Evolutionary conservation across 345 rosid species (phyloP).

Genomic region (Eucalyptus rudis): DNA sequence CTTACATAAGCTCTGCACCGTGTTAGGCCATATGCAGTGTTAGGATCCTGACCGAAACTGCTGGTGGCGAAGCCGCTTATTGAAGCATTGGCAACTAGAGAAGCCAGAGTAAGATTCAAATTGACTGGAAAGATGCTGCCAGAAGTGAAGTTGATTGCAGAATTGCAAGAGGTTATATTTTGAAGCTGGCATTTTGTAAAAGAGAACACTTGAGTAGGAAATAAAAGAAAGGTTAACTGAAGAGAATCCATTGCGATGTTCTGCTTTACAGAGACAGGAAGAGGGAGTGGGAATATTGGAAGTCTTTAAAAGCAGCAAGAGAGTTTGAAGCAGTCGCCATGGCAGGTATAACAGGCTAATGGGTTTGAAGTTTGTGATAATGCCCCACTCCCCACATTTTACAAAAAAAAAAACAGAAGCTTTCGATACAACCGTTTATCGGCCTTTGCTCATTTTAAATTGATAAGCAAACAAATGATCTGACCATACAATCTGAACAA

Average conservation of each 20-base stretch:
- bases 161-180: background rate
- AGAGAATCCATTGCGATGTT: background rate
- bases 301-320: background rate
- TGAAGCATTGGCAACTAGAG: slow-evolving; percentile 11
- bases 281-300: background rate
- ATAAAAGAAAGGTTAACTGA: background rate
- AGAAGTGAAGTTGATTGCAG: background rate
- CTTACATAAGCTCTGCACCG: slow-evolving; percentile 11
- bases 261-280: background rate
- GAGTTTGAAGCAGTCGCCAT: background rate
- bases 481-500: background rate
- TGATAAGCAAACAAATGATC: background rate
- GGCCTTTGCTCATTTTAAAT: background rate
- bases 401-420: background rate
- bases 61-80: background rate
- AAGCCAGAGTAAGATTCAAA: slow-evolving; percentile 1
- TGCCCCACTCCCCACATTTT: background rate
- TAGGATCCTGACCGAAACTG: background rate
- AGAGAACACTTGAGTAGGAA: background rate
- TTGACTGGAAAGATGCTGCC: slow-evolving; percentile 4
- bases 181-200: background rate
- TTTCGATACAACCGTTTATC: background rate
- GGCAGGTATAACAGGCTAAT: background rate
- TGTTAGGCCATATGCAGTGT: slow-evolving; percentile 5
- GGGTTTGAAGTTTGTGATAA: background rate